Percentiles rank a stretch among this genome's conserved stretches.
phyloP scores from a whole-genome alignment of 148 eudicot species.

The Vaccinium darrowii region DNA sequence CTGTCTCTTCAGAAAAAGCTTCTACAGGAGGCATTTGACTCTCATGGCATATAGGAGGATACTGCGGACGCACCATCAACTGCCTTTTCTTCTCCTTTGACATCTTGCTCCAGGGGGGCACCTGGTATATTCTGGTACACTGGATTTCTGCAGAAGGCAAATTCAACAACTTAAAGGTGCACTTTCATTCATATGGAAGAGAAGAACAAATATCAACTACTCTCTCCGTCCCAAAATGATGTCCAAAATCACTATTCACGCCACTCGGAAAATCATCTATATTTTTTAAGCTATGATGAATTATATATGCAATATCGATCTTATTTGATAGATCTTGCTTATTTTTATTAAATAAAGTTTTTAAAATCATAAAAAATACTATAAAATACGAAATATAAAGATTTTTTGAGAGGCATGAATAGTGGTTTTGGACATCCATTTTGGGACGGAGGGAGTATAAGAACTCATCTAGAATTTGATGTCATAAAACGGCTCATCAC shows the following conservation, averaged over 20 bases:
- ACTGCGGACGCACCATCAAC: slow-evolving; percentile 74
- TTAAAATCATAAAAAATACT: too few relatives aligned
- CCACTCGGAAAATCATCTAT: too few relatives aligned
- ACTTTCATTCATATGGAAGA: background rate
- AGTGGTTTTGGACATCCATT: too few relatives aligned
- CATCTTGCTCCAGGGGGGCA: slow-evolving; percentile 21
- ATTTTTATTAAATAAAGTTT: too few relatives aligned
- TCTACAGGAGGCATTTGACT: slow-evolving; percentile 36
- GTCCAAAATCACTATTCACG: too few relatives aligned
- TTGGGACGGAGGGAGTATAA: background rate
- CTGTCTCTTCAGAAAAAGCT: slow-evolving; percentile 43
- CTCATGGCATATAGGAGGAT: slow-evolving; percentile 50
- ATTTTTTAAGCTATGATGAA: too few relatives aligned
- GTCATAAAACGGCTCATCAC: background rate
- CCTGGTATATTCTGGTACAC: slow-evolving; percentile 44
- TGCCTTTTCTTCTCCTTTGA: slow-evolving; percentile 29
- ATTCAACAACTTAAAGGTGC: background rate
- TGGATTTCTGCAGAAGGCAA: slow-evolving; percentile 41
- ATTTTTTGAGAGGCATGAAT: too few relatives aligned
- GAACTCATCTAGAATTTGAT: background rate
- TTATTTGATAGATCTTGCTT: too few relatives aligned
- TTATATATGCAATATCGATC: too few relatives aligned
- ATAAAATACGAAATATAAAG: too few relatives aligned
- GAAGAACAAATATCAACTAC: background rate
- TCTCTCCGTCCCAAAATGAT: too few relatives aligned